Conservation (phyloP, 768 basidiomycete species). For the Boletus rubroflammeus region DNA sequence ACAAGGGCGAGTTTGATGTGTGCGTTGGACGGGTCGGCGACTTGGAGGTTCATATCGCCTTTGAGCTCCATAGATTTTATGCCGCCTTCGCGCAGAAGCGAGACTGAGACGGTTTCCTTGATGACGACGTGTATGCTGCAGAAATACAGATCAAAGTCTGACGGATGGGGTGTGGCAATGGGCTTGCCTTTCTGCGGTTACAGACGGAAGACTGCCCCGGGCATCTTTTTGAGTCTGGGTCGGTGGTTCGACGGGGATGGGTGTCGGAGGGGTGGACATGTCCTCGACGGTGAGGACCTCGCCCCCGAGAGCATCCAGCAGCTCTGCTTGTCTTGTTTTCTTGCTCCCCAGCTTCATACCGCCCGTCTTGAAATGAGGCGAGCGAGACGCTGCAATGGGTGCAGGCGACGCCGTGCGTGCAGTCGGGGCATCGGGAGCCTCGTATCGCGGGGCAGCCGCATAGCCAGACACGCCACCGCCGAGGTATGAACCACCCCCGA, state of each 20-base stretch:
- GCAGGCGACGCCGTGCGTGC: slow-evolving; percentile 40
- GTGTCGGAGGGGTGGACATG: slow-evolving; percentile 48
- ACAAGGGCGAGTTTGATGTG: slow-evolving; percentile 68
- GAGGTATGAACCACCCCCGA: slow-evolving; percentile 54
- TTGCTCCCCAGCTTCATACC: slow-evolving; percentile 98
- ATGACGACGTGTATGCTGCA: slow-evolving; percentile 80
- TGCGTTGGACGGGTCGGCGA: slow-evolving; percentile 70
- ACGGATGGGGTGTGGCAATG: not conserved
- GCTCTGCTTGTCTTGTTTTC: slow-evolving; percentile 84
- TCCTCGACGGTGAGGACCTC: slow-evolving; percentile 58
- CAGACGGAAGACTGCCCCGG: slow-evolving; percentile 67
- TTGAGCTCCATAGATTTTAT: slow-evolving; percentile 86
- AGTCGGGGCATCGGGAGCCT: slow-evolving; percentile 54
- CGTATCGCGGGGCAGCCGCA: slow-evolving; percentile 66
- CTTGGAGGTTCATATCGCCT: slow-evolving; percentile 90
- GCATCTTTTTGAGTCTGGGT: slow-evolving; percentile 42
- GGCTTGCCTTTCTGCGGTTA: slow-evolving; percentile 70
- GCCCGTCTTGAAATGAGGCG: slow-evolving; percentile 85
- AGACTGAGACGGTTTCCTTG: slow-evolving; percentile 78
- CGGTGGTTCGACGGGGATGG: slow-evolving; percentile 46
- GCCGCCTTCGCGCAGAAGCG: slow-evolving; percentile 87
- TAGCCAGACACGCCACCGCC: slow-evolving; percentile 71
- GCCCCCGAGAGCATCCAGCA: slow-evolving; percentile 83
- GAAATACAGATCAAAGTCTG: not conserved
- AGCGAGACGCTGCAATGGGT: slow-evolving; percentile 48